Evolutionary conservation across 176 grass and related monocot species (phyloP).

Genomic region (Thalia dealbata): DNA sequence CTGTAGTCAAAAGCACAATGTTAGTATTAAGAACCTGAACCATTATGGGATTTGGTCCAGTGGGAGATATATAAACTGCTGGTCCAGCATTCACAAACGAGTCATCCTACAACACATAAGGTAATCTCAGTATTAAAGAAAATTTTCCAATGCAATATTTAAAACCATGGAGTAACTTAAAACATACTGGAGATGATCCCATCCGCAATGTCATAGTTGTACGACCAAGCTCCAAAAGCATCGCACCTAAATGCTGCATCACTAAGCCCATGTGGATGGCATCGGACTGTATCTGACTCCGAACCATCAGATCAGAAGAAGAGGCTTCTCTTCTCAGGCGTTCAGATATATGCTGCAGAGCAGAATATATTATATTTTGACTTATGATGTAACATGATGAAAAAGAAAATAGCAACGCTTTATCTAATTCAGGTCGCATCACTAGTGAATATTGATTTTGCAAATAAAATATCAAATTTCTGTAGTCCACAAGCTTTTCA

Average conservation of each 20-base stretch:
- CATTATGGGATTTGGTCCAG: constrained; percentile 95
- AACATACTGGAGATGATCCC: constrained; percentile 69
- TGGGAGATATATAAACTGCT: constrained; percentile 75
- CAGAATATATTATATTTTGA: constrained; percentile 22
- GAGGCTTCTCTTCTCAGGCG: constrained; percentile 41
- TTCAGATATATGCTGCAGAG: constrained; percentile 44
- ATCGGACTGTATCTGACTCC: constrained; percentile 70
- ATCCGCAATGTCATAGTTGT: constrained; percentile 85
- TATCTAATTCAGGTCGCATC: no score
- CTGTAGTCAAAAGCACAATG: not conserved
- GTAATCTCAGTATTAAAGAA: not conserved
- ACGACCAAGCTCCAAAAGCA: constrained; percentile 90
- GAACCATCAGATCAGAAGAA: constrained; percentile 41
- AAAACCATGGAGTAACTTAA: constrained; percentile 2
- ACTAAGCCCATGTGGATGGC: constrained; percentile 56
- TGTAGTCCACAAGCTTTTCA: no score
- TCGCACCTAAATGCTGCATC: constrained; percentile 82
- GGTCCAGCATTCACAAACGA: constrained; percentile 83
- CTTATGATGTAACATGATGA: not conserved
- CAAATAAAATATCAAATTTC: no score
- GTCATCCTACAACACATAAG: constrained; percentile 38
- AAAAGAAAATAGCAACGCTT: not conserved
- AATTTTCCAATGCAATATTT: not conserved
- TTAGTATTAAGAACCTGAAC: constrained; percentile 54
- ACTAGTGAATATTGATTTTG: no score